phyloP scores from a whole-genome alignment of 352 stramenopile genomes.

The Phytophthora ramorum region DNA sequence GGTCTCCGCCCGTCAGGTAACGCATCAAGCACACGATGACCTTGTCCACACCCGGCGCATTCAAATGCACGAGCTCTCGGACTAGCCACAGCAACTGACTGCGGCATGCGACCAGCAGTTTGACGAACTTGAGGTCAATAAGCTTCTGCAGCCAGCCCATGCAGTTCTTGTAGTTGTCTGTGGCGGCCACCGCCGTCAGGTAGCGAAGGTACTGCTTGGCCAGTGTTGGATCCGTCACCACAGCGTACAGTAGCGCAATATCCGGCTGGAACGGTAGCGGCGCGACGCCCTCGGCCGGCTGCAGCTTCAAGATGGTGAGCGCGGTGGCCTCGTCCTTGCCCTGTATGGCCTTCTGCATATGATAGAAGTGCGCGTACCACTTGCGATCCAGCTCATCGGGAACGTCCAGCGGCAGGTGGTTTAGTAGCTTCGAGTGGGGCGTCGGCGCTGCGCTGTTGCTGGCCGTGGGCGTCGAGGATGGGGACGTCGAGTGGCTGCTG shows the following conservation, averaged over 20 bases:
- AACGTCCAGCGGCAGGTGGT: slow-evolving; percentile 72
- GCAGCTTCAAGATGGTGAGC: slow-evolving; percentile 70
- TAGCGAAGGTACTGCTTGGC: slow-evolving; percentile 84
- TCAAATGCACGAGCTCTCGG: slow-evolving; percentile 79
- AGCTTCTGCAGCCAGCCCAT: slow-evolving; percentile 83
- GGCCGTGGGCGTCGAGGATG: slow-evolving; percentile 40
- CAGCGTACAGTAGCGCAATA: slow-evolving; percentile 79
- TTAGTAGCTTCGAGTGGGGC: slow-evolving; percentile 77
- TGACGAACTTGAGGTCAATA: slow-evolving; percentile 84
- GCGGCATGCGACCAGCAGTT: slow-evolving; percentile 75
- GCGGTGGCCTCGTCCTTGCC: slow-evolving; percentile 66
- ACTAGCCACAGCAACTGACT: slow-evolving; percentile 86
- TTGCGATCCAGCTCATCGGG: slow-evolving; percentile 86
- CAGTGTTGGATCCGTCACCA: slow-evolving; percentile 72
- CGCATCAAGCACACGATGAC: slow-evolving; percentile 81
- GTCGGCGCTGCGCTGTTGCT: slow-evolving; percentile 32
- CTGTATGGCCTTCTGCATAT: slow-evolving; percentile 85
- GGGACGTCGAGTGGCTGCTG: slow-evolving; percentile 16
- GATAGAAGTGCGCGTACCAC: slow-evolving; percentile 88
- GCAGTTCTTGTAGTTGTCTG: slow-evolving; percentile 81
- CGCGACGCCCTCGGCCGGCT: slow-evolving; percentile 38
- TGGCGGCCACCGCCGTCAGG: slow-evolving; percentile 58
- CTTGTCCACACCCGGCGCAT: slow-evolving; percentile 72
- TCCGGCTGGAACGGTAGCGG: slow-evolving; percentile 78
- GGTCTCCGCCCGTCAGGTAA: slow-evolving; percentile 69